A percentile compares a stretch with the other conserved stretches of the same genome.
phyloP scores from a whole-genome alignment of 163 green algal species.

The Chlorella variabilis region DNA sequence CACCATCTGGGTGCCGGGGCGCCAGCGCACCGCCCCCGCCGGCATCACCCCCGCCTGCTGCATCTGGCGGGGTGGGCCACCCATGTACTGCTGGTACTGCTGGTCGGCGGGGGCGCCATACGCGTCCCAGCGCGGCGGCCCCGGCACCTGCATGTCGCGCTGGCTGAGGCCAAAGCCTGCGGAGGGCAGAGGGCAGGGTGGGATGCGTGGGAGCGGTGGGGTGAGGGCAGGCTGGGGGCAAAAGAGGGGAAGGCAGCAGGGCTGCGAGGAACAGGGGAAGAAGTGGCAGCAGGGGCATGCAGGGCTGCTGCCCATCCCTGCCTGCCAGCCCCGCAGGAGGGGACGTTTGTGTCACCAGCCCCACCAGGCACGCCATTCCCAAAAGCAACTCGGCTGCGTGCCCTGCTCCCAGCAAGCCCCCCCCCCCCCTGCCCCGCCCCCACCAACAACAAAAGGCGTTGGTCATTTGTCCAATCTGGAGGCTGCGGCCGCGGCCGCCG shows the following conservation, averaged over 20 bases:
- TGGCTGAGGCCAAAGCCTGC: slow-evolving; percentile 41
- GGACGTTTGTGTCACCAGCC: no score
- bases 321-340: no score
- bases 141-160: slow-evolving; percentile 39
- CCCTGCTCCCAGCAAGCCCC: no score
- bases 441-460: slow-evolving; percentile 47
- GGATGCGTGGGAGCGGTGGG: neutral
- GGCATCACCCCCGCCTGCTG: slow-evolving; percentile 3
- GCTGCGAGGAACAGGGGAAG: no score
- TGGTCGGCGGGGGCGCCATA: slow-evolving; percentile 23
- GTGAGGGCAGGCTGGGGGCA: no score
- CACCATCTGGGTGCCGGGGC: neutral
- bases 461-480: slow-evolving; percentile 42
- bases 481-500: neutral
- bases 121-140: slow-evolving; percentile 26
- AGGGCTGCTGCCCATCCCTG: no score
- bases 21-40: slow-evolving; percentile 1
- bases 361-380: no score
- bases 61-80: slow-evolving; percentile 13
- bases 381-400: no score
- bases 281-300: neutral
- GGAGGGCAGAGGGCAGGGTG: neutral
- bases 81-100: slow-evolving; percentile 31
- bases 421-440: no score
- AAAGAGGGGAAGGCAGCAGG: no score